Percentiles rank a stretch among this genome's conserved stretches.
Conservation (phyloP, 2,329 filamentous ascomycete genomes). For the Aspergillus terreus region DNA sequence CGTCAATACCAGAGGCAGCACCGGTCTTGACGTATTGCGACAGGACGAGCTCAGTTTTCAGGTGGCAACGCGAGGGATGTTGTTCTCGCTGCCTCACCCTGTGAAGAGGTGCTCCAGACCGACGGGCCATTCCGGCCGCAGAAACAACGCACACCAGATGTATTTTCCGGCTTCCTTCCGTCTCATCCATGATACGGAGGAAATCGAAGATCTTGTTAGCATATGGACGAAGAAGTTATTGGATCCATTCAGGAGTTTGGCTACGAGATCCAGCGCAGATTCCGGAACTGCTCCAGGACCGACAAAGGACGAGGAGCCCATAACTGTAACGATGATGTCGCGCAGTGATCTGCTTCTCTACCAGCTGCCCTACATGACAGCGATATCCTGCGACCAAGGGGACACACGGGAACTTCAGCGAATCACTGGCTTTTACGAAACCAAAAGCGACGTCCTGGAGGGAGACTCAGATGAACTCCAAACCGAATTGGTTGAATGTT, state of each 20-base stretch:
- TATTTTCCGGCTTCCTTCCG: slow-evolving; percentile 84
- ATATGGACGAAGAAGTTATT: slow-evolving; percentile 36
- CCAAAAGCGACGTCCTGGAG: background rate
- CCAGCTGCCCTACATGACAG: slow-evolving; percentile 77
- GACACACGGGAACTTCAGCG: slow-evolving; percentile 48
- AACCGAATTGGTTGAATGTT: background rate
- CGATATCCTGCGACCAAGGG: slow-evolving; percentile 49
- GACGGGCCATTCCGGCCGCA: slow-evolving; percentile 28
- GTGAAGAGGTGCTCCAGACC: slow-evolving; percentile 61
- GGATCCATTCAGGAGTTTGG: slow-evolving; percentile 36
- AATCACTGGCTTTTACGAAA: background rate
- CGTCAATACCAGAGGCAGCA: slow-evolving; percentile 50
- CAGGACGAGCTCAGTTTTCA: slow-evolving; percentile 96
- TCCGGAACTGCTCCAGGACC: background rate
- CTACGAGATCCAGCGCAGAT: background rate
- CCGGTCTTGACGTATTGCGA: slow-evolving; percentile 62
- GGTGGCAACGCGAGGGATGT: slow-evolving; percentile 76
- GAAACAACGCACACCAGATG: slow-evolving; percentile 74
- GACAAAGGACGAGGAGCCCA: background rate
- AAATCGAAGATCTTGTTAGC: slow-evolving; percentile 66
- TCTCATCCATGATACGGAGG: slow-evolving; percentile 78
- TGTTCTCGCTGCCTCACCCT: slow-evolving; percentile 80
- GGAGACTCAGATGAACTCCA: background rate
- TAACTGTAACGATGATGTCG: slow-evolving; percentile 30
- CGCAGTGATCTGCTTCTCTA: slow-evolving; percentile 60